Base-by-base conservation (phyloP, 2,329 filamentous ascomycete genomes). In the Trichoderma cornu-damae region DNA sequence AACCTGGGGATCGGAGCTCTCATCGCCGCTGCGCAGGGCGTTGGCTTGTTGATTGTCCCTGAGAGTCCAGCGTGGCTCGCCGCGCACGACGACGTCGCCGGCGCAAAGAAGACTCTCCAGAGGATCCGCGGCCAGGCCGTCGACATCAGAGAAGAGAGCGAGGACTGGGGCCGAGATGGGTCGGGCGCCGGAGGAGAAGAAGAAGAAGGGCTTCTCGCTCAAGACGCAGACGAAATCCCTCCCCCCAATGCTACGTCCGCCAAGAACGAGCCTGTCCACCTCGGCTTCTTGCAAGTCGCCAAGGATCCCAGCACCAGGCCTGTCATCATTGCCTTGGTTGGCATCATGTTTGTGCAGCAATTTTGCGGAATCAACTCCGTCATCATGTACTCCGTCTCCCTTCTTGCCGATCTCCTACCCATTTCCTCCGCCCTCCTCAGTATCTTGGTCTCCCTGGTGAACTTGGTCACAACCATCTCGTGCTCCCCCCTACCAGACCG, bases 341-440 rank as follows among this genome's bases (percentile, higher is more conserved):
- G 90, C 1, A 86, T 96, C 64, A 96, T 97, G 92, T 80, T 92
- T 59, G 87, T 89, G 1, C 94, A 97, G 70, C 94, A 99, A 70
- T 79, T 96, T 35, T 93, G 89, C 59, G 93, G 90, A 46, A 93
- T 97, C 75, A 97, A 99, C 80, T 93, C 88, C 59, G 93, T 97
- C 68, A 88, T 97, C 73, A 96, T 99, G 92, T 99, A 99, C 73
- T 96, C 92, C 2, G 94, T 97, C 5, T 91, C 89, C 0, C 84
- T 99, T 1, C 81, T 99, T 12, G 84, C 88, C 30, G 85, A 85
- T 61, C 81, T 97, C 1, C 81, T 99, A 0, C 88, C 90, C 3
- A 83, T 90, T 46, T 90, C 86, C 61, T 93, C 92, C 0, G 87
- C 88, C 0, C 75, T 95, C 1, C 80, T 99, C 52, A 96, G 93